Evolutionary conservation across 2,329 filamentous ascomycete genomes (phyloP).

Genomic region (Pyrenochaeta sp.): DNA sequence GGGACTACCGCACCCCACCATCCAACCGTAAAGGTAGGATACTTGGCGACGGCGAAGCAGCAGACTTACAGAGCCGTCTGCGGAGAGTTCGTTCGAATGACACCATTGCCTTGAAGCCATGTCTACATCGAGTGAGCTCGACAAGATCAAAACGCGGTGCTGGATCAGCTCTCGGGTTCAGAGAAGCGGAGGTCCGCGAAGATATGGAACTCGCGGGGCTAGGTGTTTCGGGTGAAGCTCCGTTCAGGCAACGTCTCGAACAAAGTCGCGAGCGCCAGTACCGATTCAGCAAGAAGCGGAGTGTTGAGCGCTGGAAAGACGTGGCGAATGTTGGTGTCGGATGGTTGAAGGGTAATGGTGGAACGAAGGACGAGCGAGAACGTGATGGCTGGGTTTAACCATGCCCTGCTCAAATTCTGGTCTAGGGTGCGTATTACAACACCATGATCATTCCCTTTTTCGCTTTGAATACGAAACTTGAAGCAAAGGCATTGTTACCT

Average conservation of each 20-base stretch:
- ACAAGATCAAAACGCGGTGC: constrained; percentile 31
- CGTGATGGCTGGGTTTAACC: constrained; percentile 38
- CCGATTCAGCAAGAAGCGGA: constrained; percentile 44
- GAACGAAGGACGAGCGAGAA: constrained; percentile 37
- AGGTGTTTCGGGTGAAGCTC: constrained; percentile 29
- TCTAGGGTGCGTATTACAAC: background rate
- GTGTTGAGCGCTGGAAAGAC: constrained; percentile 45
- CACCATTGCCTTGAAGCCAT: constrained; percentile 33
- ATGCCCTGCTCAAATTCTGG: too few relatives aligned
- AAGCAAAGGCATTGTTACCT: background rate
- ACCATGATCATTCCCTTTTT: background rate
- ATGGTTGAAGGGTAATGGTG: constrained; percentile 44
- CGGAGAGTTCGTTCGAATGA: constrained; percentile 45
- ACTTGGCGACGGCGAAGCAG: constrained; percentile 38
- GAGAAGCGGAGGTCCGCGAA: constrained; percentile 49
- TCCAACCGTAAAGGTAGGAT: constrained; percentile 46
- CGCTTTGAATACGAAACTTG: background rate
- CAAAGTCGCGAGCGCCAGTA: constrained; percentile 43
- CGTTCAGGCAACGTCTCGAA: constrained; percentile 44
- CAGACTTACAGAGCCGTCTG: constrained; percentile 39
- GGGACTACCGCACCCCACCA: constrained; percentile 46
- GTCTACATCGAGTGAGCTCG: constrained; percentile 32
- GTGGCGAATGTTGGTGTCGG: constrained; percentile 45
- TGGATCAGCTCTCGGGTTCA: constrained; percentile 43
- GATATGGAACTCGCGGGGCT: constrained; percentile 45